Percentiles rank a stretch among this genome's conserved stretches.
Conservation (phyloP, 202 grass and related monocot species). For the Elaeis oleifera region DNA sequence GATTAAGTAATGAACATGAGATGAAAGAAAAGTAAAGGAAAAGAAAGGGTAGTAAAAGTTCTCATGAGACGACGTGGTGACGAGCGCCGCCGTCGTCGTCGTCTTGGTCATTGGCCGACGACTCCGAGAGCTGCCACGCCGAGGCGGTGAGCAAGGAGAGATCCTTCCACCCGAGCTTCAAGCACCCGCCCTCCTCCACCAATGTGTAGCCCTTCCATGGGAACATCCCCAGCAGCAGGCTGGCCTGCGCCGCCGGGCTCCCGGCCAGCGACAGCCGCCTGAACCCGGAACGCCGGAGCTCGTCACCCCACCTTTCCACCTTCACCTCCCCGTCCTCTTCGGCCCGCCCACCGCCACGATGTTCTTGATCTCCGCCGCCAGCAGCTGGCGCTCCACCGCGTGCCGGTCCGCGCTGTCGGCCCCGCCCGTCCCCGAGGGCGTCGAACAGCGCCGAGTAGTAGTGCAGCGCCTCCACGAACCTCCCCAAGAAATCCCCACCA, state of each 20-base stretch:
- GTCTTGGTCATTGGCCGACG: neutral
- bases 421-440: slow-evolving; percentile 55
- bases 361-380: slow-evolving; percentile 86
- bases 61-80: too few species aligned
- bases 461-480: slow-evolving; percentile 87
- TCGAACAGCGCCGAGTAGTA: slow-evolving; percentile 97
- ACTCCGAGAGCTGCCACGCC: slow-evolving; percentile 48
- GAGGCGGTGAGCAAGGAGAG: slow-evolving; percentile 83
- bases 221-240: slow-evolving; percentile 72
- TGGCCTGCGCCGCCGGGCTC: slow-evolving; percentile 65
- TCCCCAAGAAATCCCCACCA: slow-evolving; percentile 59
- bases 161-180: slow-evolving; percentile 92
- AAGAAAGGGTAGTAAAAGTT: neutral
- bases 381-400: slow-evolving; percentile 63
- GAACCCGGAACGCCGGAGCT: slow-evolving; percentile 57
- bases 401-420: slow-evolving; percentile 37
- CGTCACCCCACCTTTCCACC: slow-evolving; percentile 73
- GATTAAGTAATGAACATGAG: slow-evolving; percentile 1
- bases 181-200: slow-evolving; percentile 55
- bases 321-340: slow-evolving; percentile 67
- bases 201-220: slow-evolving; percentile 92
- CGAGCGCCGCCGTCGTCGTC: neutral
- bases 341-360: slow-evolving; percentile 75
- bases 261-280: slow-evolving; percentile 56
- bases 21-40: neutral